Evolutionary conservation across 2,329 filamentous ascomycete species (phyloP), one percentile per base, ranked within the genome.

Genomic region (Hypoxylon sp.): DNA sequence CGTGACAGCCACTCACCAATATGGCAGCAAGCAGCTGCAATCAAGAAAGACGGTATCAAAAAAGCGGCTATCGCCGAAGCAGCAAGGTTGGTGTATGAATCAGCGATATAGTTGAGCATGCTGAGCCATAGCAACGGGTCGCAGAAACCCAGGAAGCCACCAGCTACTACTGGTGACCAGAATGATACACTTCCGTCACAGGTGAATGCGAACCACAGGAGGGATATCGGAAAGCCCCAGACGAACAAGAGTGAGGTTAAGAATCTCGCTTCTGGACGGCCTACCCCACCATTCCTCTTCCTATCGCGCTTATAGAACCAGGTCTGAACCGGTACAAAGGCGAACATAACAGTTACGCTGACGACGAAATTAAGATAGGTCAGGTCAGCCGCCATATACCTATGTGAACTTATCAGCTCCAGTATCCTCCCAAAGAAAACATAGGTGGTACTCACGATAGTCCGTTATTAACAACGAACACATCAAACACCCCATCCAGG

Each of bases 311-410:
- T 75, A 68, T 80, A 82, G 46, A 82, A 77, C 68, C 75, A 80
- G 5, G 80, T 82, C 68, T 82, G 81, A 5, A 82, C 73, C 1
- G 81, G 81, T 19, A 82, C 70, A 72, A 82, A 81, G 59, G 70
- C 70, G 73, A 82, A 80, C 75, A 81, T 82, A 63, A 80, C 68
- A 9, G 78, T 73, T 9, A 82, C 80, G 41, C 79, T 79, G 23
- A 81, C 81, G 62, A 81, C 78, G 66, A 82, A 81, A 62, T 82
- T 82, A 57, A 82, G 78, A 63, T 80, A 81, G 0, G 80, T 81
- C 45, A 82, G 72, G 51, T 80, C 77, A n/a, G 79, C 79, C 6
- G 65, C 70, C 60, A 82, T 77, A 66, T 77, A 78, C 13, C 76
- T 78, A 25, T 3, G 25, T 25, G 36, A 13, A 17, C 32, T 43